Percentiles rank a stretch among this genome's conserved stretches.
Evolutionary conservation across 2,329 filamentous ascomycete genomes (phyloP).

Genomic region (Rhinocladiella similis): DNA sequence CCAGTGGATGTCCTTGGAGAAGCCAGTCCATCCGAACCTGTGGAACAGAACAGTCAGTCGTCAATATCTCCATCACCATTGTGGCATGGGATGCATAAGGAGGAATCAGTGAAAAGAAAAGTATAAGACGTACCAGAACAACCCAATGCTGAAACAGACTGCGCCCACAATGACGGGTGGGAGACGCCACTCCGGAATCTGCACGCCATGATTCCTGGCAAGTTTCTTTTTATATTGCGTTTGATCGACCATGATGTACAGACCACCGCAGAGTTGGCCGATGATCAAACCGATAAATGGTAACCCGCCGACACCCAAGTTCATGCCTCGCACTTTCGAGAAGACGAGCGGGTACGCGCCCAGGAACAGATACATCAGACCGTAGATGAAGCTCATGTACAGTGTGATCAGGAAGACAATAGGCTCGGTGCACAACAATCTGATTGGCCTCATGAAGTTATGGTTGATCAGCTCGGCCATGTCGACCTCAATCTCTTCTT

Average conservation of each 20-base stretch:
- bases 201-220: not conserved
- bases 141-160: constrained; percentile 53
- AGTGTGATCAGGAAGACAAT: constrained; percentile 47
- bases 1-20: constrained; percentile 44
- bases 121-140: constrained; percentile 50
- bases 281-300: constrained; percentile 50
- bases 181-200: constrained; percentile 51
- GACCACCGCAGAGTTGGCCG: constrained; percentile 38
- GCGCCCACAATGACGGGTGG: constrained; percentile 51
- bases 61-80: constrained; percentile 46
- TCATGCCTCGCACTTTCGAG: constrained; percentile 43
- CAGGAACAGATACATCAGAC: constrained; percentile 42
- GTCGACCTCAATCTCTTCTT: constrained; percentile 42
- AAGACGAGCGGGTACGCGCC: constrained; percentile 1
- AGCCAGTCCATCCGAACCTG: constrained; percentile 62
- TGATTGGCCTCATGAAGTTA: constrained; percentile 48
- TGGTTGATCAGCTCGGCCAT: constrained; percentile 37
- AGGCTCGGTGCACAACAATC: constrained; percentile 51
- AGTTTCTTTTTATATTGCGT: not conserved
- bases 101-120: constrained; percentile 33
- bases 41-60: constrained; percentile 47
- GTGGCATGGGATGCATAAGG: too few species aligned
- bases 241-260: constrained; percentile 18
- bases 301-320: constrained; percentile 47
- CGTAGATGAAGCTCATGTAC: constrained; percentile 53